Evolutionary conservation across 176 grass and related monocot genomes (phyloP).

Genomic region (Triticum urartu): DNA sequence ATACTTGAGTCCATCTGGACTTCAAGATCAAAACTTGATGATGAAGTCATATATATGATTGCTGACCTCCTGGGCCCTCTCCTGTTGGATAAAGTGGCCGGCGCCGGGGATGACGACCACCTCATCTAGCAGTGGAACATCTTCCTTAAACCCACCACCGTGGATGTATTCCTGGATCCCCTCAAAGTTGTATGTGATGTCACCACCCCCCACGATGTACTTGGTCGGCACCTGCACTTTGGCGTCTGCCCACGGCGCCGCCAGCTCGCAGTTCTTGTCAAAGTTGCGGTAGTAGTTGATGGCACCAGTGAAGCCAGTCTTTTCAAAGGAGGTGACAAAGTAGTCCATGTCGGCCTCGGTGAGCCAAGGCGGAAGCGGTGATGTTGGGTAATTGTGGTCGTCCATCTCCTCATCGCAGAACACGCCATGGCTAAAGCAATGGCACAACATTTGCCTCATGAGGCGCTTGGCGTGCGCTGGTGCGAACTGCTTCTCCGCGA

Average conservation of each 20-base stretch:
- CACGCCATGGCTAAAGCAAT: background rate
- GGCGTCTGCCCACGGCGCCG: slow-evolving; percentile 38
- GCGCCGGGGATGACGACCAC: slow-evolving; percentile 43
- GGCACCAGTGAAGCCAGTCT: slow-evolving; percentile 33
- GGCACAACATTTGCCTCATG: slow-evolving; percentile 2
- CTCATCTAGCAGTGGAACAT: slow-evolving; percentile 28
- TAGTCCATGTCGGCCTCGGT: slow-evolving; percentile 30
- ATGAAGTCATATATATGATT: slow-evolving; percentile 34
- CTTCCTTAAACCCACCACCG: slow-evolving; percentile 17
- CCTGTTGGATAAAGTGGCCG: slow-evolving; percentile 47
- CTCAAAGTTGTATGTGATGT: slow-evolving; percentile 42
- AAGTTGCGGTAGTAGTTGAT: slow-evolving; percentile 51
- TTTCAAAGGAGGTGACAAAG: slow-evolving; percentile 39
- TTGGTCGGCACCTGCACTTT: slow-evolving; percentile 38
- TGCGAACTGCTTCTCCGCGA: too few relatives aligned
- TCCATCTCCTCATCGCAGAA: background rate
- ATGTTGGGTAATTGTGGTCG: background rate
- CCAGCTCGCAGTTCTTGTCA: slow-evolving; percentile 43
- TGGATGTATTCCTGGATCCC: slow-evolving; percentile 45
- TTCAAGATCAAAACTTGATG: slow-evolving; percentile 20
- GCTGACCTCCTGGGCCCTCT: slow-evolving; percentile 33
- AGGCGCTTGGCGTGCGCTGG: slow-evolving; percentile 5
- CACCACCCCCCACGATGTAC: slow-evolving; percentile 41
- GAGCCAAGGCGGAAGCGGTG: slow-evolving; percentile 21
- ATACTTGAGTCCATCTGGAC: too few relatives aligned